Evolutionary conservation across 2,329 filamentous ascomycete genomes (phyloP).

Genomic region (Fusarium sp.): DNA sequence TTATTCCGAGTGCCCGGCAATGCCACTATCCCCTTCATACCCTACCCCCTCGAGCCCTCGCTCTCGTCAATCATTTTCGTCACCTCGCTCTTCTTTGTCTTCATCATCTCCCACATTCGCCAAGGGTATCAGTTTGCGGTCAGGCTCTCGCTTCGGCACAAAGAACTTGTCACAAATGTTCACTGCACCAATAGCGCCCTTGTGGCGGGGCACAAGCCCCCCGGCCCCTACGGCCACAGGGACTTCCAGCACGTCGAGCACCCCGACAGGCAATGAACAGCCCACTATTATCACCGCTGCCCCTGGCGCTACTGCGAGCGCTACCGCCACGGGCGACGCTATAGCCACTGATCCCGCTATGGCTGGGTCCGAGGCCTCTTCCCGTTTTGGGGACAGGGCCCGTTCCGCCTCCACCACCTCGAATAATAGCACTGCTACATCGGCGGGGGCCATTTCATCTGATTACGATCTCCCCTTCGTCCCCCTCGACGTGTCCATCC

Average conservation of each 20-base stretch:
- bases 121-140: slow-evolving; percentile 44
- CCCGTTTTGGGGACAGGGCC: slow-evolving; percentile 44
- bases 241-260: slow-evolving; percentile 27
- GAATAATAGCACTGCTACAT: slow-evolving; percentile 40
- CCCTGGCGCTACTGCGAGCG: slow-evolving; percentile 28
- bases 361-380: slow-evolving; percentile 32
- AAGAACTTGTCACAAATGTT: slow-evolving; percentile 43
- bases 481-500: slow-evolving; percentile 65
- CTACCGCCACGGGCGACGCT: slow-evolving; percentile 26
- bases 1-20: slow-evolving; percentile 27
- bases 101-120: slow-evolving; percentile 40
- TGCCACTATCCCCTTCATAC: slow-evolving; percentile 26
- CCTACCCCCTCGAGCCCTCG: slow-evolving; percentile 13
- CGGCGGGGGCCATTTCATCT: slow-evolving; percentile 34
- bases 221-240: slow-evolving; percentile 14
- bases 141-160: slow-evolving; percentile 38
- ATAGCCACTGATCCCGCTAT: slow-evolving; percentile 31
- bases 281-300: slow-evolving; percentile 24
- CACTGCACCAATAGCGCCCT: slow-evolving; percentile 37
- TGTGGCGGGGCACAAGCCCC: slow-evolving; percentile 40
- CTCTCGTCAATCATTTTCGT: slow-evolving; percentile 28
- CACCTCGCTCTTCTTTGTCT: slow-evolving; percentile 40
- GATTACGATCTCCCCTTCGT: slow-evolving; percentile 52
- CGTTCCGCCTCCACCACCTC: slow-evolving; percentile 40
- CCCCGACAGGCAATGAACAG: slow-evolving; percentile 9